phyloP scores from a whole-genome alignment of 139 green algal species.

The Chlamydomonas urium region DNA sequence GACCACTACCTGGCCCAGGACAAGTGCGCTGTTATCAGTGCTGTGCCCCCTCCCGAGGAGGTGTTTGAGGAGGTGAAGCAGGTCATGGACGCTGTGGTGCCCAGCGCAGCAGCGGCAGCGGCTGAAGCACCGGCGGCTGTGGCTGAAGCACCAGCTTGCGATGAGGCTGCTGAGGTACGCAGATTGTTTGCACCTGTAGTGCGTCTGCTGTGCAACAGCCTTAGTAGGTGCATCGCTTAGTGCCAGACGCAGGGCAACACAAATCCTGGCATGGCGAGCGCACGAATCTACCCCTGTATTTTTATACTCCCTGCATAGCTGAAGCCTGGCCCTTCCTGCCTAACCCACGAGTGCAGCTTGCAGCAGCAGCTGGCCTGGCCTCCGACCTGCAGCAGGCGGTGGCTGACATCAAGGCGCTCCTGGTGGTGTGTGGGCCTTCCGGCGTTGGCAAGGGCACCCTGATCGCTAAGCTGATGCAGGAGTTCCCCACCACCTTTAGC shows the following conservation, averaged over 20 bases:
- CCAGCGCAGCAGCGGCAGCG: not conserved
- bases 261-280: too few species aligned
- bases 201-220: too few species aligned
- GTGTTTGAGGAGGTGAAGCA: conserved; percentile 30
- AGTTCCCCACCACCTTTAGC: conserved; percentile 51
- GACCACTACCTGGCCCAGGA: conserved; percentile 64
- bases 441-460: conserved; percentile 88
- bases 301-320: too few species aligned
- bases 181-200: too few species aligned
- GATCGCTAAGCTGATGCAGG: conserved; percentile 62
- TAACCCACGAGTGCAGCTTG: too few species aligned
- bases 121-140: not conserved
- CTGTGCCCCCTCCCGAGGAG: conserved; percentile 23
- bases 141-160: not conserved
- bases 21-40: conserved; percentile 17
- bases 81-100: conserved; percentile 12
- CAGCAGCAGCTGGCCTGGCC: too few species aligned
- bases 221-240: too few species aligned
- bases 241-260: too few species aligned
- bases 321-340: too few species aligned
- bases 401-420: too few species aligned
- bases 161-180: not conserved
- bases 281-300: too few species aligned
- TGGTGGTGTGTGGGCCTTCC: conserved; percentile 78
- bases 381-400: too few species aligned